Conservation (phyloP, 2,329 filamentous ascomycete species). For the Curvularia spicifera region DNA sequence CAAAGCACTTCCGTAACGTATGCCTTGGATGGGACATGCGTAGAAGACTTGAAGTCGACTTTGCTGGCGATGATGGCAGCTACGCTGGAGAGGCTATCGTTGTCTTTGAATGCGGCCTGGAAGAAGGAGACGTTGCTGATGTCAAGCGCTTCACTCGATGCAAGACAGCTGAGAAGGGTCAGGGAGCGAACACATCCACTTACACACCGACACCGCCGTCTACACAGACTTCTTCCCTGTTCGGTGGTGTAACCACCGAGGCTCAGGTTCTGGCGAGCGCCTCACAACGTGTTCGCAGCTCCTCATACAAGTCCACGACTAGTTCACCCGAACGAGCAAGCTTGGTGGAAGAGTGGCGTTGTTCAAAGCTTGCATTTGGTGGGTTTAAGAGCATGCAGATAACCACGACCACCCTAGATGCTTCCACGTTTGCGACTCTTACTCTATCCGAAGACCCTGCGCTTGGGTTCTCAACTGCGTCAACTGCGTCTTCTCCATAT, state of each 20-base stretch:
- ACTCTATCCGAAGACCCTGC: constrained; percentile 81
- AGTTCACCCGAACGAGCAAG: constrained; percentile 47
- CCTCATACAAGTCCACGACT: constrained; percentile 45
- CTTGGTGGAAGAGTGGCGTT: constrained; percentile 68
- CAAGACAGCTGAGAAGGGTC: constrained; percentile 48
- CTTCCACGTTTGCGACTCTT: constrained; percentile 73
- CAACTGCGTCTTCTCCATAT: constrained; percentile 60
- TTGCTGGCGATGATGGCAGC: constrained; percentile 78
- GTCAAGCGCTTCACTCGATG: constrained; percentile 66
- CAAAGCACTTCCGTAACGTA: constrained; percentile 76
- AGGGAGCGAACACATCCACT: constrained; percentile 26
- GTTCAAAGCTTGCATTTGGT: constrained; percentile 67
- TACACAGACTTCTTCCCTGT: constrained; percentile 53
- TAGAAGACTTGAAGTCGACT: constrained; percentile 83
- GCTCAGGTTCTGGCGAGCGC: constrained; percentile 29
- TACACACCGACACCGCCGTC: constrained; percentile 26
- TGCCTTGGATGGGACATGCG: constrained; percentile 94
- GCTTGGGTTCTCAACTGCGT: constrained; percentile 63
- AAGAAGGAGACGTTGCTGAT: constrained; percentile 61
- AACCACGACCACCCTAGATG: constrained; percentile 74
- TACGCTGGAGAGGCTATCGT: constrained; percentile 78
- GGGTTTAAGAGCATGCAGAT: constrained; percentile 67
- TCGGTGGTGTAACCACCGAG: constrained; percentile 54
- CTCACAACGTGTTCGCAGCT: constrained; percentile 36
- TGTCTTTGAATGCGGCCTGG: constrained; percentile 74